Evolutionary conservation across 2,329 filamentous ascomycete genomes (phyloP).

Genomic region (Coniochaeta pulveracea): DNA sequence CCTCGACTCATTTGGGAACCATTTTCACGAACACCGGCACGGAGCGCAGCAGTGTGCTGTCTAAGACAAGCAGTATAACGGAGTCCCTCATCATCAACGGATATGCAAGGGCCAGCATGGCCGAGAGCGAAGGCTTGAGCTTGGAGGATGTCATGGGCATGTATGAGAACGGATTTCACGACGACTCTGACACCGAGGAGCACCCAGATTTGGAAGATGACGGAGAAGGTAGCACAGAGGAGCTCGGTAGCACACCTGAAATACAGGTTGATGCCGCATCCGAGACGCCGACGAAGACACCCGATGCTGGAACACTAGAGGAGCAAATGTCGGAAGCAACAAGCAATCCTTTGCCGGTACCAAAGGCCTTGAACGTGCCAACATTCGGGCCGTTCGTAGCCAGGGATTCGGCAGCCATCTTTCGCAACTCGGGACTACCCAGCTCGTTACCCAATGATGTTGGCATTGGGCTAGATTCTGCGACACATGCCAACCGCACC

Average conservation of each 20-base stretch:
- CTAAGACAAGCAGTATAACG: conserved; percentile 59
- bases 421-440: conserved; percentile 20
- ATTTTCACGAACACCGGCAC: conserved; percentile 40
- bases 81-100: conserved; percentile 29
- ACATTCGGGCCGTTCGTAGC: conserved; percentile 5
- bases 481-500: no score
- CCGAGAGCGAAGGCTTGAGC: conserved; percentile 43
- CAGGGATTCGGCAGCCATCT: conserved; percentile 27
- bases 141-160: conserved; percentile 61
- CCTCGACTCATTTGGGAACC: conserved; percentile 46
- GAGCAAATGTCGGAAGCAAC: conserved; percentile 28
- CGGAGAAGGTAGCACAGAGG: conserved; percentile 15
- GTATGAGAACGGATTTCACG: conserved; percentile 53
- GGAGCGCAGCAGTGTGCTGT: conserved; percentile 71
- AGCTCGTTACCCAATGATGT: conserved; percentile 21
- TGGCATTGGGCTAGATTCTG: conserved; percentile 21
- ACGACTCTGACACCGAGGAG: conserved; percentile 34
- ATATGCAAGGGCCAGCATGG: conserved; percentile 19
- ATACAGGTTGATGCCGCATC: conserved; percentile 14
- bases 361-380: conserved; percentile 11
- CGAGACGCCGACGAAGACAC: conserved; percentile 24
- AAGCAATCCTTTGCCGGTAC: conserved; percentile 21
- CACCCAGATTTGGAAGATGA: conserved; percentile 21
- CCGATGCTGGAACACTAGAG: conserved; percentile 24
- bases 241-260: no score